A percentile compares a stretch with the other conserved stretches of the same genome.
Conservation (phyloP, 805 yeast genomes). For the Kazachstania psychrophila region DNA sequence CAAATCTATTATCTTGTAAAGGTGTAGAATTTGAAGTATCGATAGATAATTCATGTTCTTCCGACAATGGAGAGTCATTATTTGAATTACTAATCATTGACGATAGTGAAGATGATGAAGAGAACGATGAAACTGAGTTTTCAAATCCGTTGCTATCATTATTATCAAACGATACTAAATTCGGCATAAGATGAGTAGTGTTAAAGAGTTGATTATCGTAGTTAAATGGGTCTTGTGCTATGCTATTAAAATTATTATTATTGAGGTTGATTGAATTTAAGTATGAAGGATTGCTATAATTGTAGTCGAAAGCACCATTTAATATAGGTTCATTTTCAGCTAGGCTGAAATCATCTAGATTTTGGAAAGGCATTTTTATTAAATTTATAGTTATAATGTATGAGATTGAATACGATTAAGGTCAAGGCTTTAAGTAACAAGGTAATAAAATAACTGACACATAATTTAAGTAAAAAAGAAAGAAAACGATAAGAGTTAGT, state of each 20-base stretch:
- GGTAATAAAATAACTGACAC: no score
- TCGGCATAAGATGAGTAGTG: no score
- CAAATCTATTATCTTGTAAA: background rate
- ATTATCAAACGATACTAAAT: no score
- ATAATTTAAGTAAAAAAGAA: no score
- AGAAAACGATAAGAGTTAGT: no score
- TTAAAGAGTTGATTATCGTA: background rate
- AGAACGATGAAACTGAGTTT: background rate
- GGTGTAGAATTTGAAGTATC: background rate
- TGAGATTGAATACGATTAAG: no score
- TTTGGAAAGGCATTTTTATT: slow-evolving; percentile 4
- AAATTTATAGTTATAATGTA: no score
- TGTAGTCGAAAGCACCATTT: background rate
- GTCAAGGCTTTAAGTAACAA: no score
- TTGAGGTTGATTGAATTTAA: slow-evolving; percentile 1
- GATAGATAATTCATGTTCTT: background rate
- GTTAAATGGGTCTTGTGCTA: no score
- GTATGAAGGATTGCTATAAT: background rate
- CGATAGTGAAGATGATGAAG: slow-evolving; percentile 2
- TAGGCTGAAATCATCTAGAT: slow-evolving; percentile 1
- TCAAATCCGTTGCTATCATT: background rate
- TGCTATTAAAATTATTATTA: background rate
- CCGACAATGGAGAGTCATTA: slow-evolving; percentile 1
- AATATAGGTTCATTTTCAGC: slow-evolving; percentile 3
- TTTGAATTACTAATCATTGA: background rate